A percentile compares a stretch with the other conserved stretches of the same genome.
phyloP scores from a whole-genome alignment of 2,329 filamentous ascomycete genomes.

The Diaporthe australafricana region DNA sequence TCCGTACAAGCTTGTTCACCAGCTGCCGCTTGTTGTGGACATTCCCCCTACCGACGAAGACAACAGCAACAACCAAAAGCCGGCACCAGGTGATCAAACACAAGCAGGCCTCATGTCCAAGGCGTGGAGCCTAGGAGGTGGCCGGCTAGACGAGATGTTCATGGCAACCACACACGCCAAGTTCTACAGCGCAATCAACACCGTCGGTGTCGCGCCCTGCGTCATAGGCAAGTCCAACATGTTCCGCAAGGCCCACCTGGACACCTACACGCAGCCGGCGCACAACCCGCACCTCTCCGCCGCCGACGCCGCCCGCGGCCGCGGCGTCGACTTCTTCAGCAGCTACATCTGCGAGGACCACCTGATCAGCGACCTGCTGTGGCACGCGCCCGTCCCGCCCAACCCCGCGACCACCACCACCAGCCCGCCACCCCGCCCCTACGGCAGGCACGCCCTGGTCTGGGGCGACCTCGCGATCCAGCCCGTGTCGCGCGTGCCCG shows the following conservation, averaged over 20 bases:
- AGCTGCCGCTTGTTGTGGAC: conserved; percentile 91
- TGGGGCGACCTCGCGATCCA: conserved; percentile 91
- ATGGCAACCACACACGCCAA: conserved; percentile 95
- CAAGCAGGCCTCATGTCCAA: background rate
- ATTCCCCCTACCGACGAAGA: conserved; percentile 53
- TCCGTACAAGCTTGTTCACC: conserved; percentile 93
- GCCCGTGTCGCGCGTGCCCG: conserved; percentile 84
- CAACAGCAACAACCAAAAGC: background rate
- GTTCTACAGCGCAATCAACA: conserved; percentile 98
- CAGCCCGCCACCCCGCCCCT: conserved; percentile 50
- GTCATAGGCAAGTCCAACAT: conserved; percentile 98
- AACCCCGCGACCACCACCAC: background rate
- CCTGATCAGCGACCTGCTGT: conserved; percentile 91
- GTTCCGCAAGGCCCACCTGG: conserved; percentile 92
- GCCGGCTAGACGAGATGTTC: conserved; percentile 92
- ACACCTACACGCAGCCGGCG: conserved; percentile 72
- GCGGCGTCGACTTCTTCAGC: conserved; percentile 91
- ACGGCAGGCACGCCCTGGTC: conserved; percentile 84
- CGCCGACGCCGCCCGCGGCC: conserved; percentile 56
- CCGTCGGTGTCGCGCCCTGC: conserved; percentile 89
- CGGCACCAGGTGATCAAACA: background rate
- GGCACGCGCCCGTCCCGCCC: conserved; percentile 72
- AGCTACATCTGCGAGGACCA: conserved; percentile 98
- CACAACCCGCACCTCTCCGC: conserved; percentile 56
- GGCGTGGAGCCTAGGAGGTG: conserved; percentile 69